phyloP scores from a whole-genome alignment of 163 green algal genomes.

The Chlorella variabilis region DNA sequence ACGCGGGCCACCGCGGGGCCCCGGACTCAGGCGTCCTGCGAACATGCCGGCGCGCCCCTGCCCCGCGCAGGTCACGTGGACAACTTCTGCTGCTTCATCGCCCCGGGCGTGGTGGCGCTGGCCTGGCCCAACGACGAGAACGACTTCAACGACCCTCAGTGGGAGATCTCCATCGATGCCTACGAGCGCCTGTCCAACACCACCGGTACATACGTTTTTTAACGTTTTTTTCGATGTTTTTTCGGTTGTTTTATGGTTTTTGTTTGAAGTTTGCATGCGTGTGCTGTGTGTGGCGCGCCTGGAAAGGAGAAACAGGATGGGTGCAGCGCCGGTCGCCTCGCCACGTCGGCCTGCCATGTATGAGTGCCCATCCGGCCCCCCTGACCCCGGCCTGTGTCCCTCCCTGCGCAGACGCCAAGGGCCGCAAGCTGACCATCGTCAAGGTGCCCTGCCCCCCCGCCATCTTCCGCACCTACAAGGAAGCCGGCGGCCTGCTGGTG shows the following conservation, averaged over 20 bases:
- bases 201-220: constrained; percentile 7
- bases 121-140: constrained; percentile 75
- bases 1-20: no score
- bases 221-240: no score
- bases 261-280: no score
- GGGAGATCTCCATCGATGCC: constrained; percentile 31
- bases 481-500: constrained; percentile 38
- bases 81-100: constrained; percentile 79
- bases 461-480: constrained; percentile 38
- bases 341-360: no score
- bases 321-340: no score
- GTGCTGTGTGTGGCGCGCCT: no score
- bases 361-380: no score
- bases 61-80: constrained; percentile 65
- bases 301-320: no score
- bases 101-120: constrained; percentile 70
- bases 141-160: constrained; percentile 53
- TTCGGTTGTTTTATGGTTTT: no score
- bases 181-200: constrained; percentile 39
- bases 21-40: no score
- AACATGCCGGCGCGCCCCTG: background rate
- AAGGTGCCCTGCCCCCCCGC: constrained; percentile 63
- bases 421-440: constrained; percentile 67
- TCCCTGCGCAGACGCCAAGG: constrained; percentile 62
- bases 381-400: no score